Percentiles rank a stretch among this genome's conserved stretches.
Evolutionary conservation across 2,329 filamentous ascomycete species (phyloP).

Genomic region (Fusarium setosum): DNA sequence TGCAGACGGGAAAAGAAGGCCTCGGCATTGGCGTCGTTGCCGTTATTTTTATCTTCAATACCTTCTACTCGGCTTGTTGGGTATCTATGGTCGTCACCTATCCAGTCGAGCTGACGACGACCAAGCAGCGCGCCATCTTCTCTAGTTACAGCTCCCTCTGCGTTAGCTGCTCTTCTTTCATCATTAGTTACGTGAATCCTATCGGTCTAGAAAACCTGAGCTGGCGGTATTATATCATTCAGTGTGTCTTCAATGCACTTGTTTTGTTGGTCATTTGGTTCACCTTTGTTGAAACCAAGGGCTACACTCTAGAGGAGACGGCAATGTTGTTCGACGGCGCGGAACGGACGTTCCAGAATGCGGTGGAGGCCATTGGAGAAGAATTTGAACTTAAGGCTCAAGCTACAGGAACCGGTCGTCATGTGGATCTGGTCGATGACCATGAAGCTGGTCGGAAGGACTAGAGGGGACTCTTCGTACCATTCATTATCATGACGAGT

Average conservation of each 20-base stretch:
- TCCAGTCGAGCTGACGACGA: constrained; percentile 7
- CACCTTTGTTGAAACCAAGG: constrained; percentile 7
- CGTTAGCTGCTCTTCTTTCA: constrained; percentile 5
- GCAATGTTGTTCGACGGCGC: constrained; percentile 2
- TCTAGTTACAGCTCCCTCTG: neutral
- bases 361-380: neutral
- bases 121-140: constrained; percentile 9
- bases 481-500: too few relatives aligned
- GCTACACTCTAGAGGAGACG: constrained; percentile 6
- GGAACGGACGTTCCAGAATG: neutral
- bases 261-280: constrained; percentile 6
- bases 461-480: too few relatives aligned
- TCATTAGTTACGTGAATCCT: constrained; percentile 49
- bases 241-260: constrained; percentile 4
- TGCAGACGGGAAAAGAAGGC: neutral
- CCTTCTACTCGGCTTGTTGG: constrained; percentile 1
- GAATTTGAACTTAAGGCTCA: too few relatives aligned
- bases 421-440: too few relatives aligned
- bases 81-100: constrained; percentile 9
- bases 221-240: constrained; percentile 51
- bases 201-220: constrained; percentile 49
- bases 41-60: constrained; percentile 18
- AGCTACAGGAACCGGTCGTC: too few relatives aligned
- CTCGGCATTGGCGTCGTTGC: constrained; percentile 13
- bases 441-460: too few relatives aligned